phyloP scores from a whole-genome alignment of 768 basidiomycete genomes.

The Amanita molliuscula region DNA sequence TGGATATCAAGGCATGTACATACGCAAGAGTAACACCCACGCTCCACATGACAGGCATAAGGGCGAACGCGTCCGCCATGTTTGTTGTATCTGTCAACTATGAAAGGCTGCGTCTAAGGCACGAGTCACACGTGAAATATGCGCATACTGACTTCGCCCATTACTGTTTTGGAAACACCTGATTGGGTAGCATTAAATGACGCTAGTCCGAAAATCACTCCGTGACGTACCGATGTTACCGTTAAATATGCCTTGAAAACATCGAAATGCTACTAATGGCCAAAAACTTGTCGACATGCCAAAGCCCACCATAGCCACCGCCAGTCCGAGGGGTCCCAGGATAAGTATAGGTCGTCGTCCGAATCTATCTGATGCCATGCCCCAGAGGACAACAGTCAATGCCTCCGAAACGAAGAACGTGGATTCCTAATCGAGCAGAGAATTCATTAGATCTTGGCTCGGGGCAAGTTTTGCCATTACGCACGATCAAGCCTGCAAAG shows the following conservation, averaged over 20 bases:
- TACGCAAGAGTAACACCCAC: slow-evolving; percentile 22
- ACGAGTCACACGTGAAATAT: slow-evolving; percentile 6
- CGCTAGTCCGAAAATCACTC: slow-evolving; percentile 5
- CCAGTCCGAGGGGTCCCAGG: slow-evolving; percentile 30
- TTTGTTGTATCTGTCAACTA: slow-evolving; percentile 30
- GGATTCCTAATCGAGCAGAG: slow-evolving; percentile 23
- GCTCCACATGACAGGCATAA: slow-evolving; percentile 25
- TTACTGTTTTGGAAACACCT: background rate
- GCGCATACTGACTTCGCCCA: background rate
- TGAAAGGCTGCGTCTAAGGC: slow-evolving; percentile 22
- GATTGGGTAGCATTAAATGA: slow-evolving; percentile 26
- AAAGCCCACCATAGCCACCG: slow-evolving; percentile 29
- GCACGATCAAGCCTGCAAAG: slow-evolving; percentile 29
- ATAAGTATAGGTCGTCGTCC: slow-evolving; percentile 35
- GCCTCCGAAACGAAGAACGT: slow-evolving; percentile 34
- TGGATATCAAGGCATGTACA: slow-evolving; percentile 1
- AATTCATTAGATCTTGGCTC: background rate
- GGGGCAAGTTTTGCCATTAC: slow-evolving; percentile 2
- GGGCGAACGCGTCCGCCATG: slow-evolving; percentile 25
- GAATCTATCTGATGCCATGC: slow-evolving; percentile 29
- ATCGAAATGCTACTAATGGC: slow-evolving; percentile 14
- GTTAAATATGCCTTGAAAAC: slow-evolving; percentile 9
- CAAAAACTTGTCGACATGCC: slow-evolving; percentile 31
- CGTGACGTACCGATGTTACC: background rate
- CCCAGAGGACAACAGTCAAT: slow-evolving; percentile 34